Base-by-base conservation (phyloP, 306 rosid species). In the Vigna unguiculata region DNA sequence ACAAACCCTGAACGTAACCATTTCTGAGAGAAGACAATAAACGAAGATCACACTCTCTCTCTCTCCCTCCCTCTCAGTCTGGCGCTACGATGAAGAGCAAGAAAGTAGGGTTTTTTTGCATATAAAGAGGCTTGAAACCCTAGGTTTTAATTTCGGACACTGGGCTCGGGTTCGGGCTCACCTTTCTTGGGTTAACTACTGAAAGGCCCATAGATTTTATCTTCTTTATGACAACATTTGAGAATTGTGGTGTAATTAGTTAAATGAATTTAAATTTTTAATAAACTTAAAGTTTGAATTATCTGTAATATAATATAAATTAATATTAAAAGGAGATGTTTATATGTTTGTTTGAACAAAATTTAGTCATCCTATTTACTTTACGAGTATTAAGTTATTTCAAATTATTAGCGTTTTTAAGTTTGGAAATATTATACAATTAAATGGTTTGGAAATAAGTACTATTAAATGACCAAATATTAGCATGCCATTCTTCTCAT, bases 1-100 rank as follows among this genome's bases (percentile, higher is more conserved):
- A 17, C 86, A 52, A 28, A 93, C 97, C 90, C 87, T 87, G 83
- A 86, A 89, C 25, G 83, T 48, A 51, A 69, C 97, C 97, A 93
- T 93, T 82, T 78, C 77, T 9, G 80, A 59, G 61, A 69, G 67
- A 57, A 48, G 6, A 69, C 38, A 68, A 17, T 43, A 53, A 54
- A 65, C 66, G 52, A 55, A 64, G 38, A 54, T 75, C 57, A 12
- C 78, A 7, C 77, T 1, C 69, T 2, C 66, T 19, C 60, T 12
- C 73, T 22, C 74, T 14, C 74, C 9, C 54, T 13, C 19, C 7
- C 47, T 51, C 67, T 8, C 36, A 2, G 30, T 63, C 47, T 11
- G 36, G 64, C 8, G 78, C 60, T 65, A 25, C 32, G 54, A 20
- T 14, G 24, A 48, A 75, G 61, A 51, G 15, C 64, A 57, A 0